Evolutionary conservation across 2,329 filamentous ascomycete genomes (phyloP), one percentile per base, ranked within the genome.

Genomic region (Gyromitra esculenta): DNA sequence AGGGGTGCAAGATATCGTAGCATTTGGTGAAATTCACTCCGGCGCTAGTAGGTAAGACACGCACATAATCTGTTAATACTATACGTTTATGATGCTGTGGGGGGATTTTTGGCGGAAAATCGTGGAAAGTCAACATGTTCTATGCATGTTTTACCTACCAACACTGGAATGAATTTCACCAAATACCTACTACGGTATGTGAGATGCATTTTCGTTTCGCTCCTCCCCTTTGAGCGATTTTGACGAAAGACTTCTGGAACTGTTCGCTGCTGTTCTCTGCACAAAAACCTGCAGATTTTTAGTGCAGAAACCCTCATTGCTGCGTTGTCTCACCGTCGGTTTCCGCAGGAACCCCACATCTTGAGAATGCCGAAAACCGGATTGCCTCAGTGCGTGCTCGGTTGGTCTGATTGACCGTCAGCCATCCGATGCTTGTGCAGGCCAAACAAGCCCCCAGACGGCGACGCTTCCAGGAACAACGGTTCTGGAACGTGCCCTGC

Each of bases 301-400:
- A 60, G 64, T 68, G 62, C 57, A 73, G 62, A 76, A 73, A 68
- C 48, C 65, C 65, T 70, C 59, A 65, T 59, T 75, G 57, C 66
- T 75, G 72, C 72, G 72, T 75, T 75, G 72, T 75, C 72, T 75
- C 72, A 75, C 65, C 41, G 72, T 70, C 57, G 31, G 72, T 68
- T 75, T 76, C 74, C 74, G 70, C 70, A 77, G 70, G 75, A 77
- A 77, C 75, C 75, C 74, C 75, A 74, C 75, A 76, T 76, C 65
- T 64, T 37, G 41, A 63, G 57, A 75, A 74, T 69, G 70, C 74
- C 59, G 75, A 77, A 74, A 74, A 75, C 70, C 64, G 75, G 75
- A 75, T 75, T 75, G 59, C 50, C 67, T 64, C 48, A 71, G 72
- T 75, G 59, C 59, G 62, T 65, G 70, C 59, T 76, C 70, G 69